Evolutionary conservation across 345 rosid species (phyloP), one percentile per base, ranked within the genome.

Genomic region (Boechera retrofracta): DNA sequence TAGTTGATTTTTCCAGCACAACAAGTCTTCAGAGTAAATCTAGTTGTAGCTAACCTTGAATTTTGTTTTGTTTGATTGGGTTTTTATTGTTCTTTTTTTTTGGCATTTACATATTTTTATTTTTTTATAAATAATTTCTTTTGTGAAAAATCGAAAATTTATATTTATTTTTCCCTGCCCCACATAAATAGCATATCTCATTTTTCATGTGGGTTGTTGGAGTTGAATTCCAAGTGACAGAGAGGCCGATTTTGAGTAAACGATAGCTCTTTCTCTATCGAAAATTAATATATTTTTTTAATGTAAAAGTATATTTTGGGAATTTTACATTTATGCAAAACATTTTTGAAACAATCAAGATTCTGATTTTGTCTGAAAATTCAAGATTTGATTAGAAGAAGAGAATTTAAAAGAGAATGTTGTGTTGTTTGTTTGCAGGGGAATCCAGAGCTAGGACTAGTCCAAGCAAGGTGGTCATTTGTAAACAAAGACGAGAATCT

Each of bases 401-500:
- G 13, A 72, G n/a, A 44, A 45, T n/a, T 51, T 21, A 5, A 57
- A 24, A 39, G 16, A 51, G 4, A 53, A 10, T 55, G 64, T 44
- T 42, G 44, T 57, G 38, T 71, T 55, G 28, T 67, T 13, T 54
- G 48, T 24, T 60, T 54, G 72, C 89, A 93, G 98, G 94, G 88
- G 31, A 92, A 93, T 78, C 91, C 93, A 31, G 90, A 93, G 26
- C 55, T 93, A 33, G 98, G 92, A 8, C 72, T 93, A 9, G 96
- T 93, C 60, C 98, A 93, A 74, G 92, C 97, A 54, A 89, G 98
- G 3, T 93, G 97, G 97, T 84, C 97, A 0, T 93, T 91, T 4
- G 91, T 91, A 53, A 93, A 93, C 89, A 89, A 88, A 82, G 97
- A 93, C n/a, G 96, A 93, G 80, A 93, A 93, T 81, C 75, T 93